A percentile compares a stretch with the other conserved stretches of the same genome.
These are phyloP conservation scores for Fusarium musae DNA, from an alignment of 2,329 filamentous ascomycete species.

Conservation along the genomic window DNA sequence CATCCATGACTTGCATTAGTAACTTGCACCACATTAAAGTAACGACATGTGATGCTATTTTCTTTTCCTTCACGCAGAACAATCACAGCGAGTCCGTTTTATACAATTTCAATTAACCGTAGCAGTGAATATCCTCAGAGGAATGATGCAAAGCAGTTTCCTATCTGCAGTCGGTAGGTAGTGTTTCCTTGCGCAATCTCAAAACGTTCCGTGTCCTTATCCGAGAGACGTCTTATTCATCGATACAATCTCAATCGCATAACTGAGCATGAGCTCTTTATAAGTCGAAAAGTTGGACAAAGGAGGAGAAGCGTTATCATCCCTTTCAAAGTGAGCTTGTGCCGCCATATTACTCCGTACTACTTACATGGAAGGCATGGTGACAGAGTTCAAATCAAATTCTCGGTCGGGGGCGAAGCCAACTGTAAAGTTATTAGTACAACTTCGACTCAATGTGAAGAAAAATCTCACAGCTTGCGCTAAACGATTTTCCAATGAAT, in stretches of 20 bases:
- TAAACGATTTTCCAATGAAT: not conserved
- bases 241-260: not conserved
- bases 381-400: not conserved
- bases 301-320: not conserved
- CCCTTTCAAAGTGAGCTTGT: not conserved
- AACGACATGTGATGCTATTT: constrained; percentile 21
- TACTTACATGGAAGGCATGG: constrained; percentile 15
- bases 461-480: constrained; percentile 3
- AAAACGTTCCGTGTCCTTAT: not conserved
- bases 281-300: not conserved
- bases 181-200: not conserved
- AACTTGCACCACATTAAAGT: constrained; percentile 7
- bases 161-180: constrained; percentile 5
- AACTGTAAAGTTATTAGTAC: constrained; percentile 9
- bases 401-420: not conserved
- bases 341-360: not conserved
- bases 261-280: not conserved
- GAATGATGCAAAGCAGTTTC: constrained; percentile 1
- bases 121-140: not conserved
- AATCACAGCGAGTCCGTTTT: not conserved
- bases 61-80: not conserved
- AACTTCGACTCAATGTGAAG: not conserved
- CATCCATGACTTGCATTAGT: not conserved
- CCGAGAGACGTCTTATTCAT: not conserved
- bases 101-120: constrained; percentile 1